Percentiles rank a stretch among this genome's conserved stretches.
phyloP scores from a whole-genome alignment of 2,329 filamentous ascomycete species.

The Aspergillus pseudoterreus region DNA sequence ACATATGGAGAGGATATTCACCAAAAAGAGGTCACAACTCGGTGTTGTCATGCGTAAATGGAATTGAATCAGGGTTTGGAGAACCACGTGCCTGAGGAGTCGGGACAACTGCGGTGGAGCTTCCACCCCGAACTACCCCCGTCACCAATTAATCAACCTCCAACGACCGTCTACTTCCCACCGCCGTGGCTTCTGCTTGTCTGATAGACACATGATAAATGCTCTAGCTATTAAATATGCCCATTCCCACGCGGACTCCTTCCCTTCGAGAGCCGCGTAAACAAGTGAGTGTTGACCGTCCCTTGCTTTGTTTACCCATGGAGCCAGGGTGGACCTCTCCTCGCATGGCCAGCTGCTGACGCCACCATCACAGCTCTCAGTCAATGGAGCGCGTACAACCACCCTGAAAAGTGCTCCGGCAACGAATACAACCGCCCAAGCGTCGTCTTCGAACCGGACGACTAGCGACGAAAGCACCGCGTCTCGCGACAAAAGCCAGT shows the following conservation, averaged over 20 bases:
- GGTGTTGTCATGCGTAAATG: too few relatives aligned
- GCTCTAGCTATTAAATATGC: conserved; percentile 24
- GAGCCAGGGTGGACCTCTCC: not conserved
- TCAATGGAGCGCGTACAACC: conserved; percentile 21
- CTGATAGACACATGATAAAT: not conserved
- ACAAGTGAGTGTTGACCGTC: conserved; percentile 23
- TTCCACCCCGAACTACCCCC: not conserved
- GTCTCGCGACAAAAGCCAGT: conserved; percentile 26
- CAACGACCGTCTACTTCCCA: not conserved
- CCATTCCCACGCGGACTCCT: conserved; percentile 36
- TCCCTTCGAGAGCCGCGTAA: conserved; percentile 34
- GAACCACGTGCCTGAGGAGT: too few relatives aligned
- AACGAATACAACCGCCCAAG: conserved; percentile 7
- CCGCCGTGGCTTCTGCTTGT: not conserved
- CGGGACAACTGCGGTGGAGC: too few relatives aligned
- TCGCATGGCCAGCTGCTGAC: too few relatives aligned
- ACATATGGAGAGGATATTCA: too few relatives aligned
- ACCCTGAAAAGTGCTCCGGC: conserved; percentile 13
- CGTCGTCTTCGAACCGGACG: conserved; percentile 7
- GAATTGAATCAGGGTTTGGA: too few relatives aligned
- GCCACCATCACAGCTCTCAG: conserved; percentile 12
- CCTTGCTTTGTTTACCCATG: conserved; percentile 2
- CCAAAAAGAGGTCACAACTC: too few relatives aligned
- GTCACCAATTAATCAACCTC: not conserved
- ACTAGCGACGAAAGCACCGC: conserved; percentile 16